These are phyloP conservation scores for Apostasia shenzhenica DNA, from an alignment of 106 monocot genomes.

Conservation along the genomic window DNA sequence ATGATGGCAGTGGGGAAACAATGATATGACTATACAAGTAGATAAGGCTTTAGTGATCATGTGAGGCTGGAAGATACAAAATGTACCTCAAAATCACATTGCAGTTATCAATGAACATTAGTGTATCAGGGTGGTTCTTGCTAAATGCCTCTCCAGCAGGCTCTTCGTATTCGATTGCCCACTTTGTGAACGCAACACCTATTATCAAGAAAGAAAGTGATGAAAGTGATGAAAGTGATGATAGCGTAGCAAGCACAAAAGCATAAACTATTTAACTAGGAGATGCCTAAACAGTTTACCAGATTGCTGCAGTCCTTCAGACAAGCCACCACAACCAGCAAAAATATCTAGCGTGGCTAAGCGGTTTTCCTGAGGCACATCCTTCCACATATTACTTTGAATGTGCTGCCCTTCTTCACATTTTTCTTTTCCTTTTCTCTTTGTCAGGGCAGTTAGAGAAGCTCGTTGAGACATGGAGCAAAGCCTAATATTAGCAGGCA, in stretches of 20 bases:
- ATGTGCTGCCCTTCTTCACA: conserved; percentile 40
- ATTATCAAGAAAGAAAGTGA: not conserved
- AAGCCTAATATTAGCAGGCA: conserved; percentile 60
- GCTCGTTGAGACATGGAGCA: conserved; percentile 16
- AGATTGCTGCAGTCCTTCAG: conserved; percentile 84
- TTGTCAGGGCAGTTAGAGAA: conserved; percentile 23
- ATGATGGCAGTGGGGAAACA: no score
- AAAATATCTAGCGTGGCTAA: conserved; percentile 93
- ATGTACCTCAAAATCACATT: conserved; percentile 83
- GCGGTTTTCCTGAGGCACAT: conserved; percentile 34
- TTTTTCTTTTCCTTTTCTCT: conserved; percentile 81
- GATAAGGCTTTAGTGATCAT: not conserved
- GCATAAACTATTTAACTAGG: not conserved
- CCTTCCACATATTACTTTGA: conserved; percentile 23
- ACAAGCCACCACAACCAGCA: conserved; percentile 99
- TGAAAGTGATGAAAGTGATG: not conserved
- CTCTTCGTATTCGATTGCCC: conserved; percentile 99
- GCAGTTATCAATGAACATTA: conserved; percentile 91
- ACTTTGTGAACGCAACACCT: conserved; percentile 89
- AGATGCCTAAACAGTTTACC: conserved; percentile 27
- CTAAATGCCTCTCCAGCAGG: conserved; percentile 94
- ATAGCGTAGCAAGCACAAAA: not conserved
- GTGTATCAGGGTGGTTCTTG: conserved; percentile 68
- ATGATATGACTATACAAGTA: no score
- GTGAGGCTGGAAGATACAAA: not conserved